Percentiles rank a stretch among this genome's conserved stretches.
Conservation (phyloP, 2,329 filamentous ascomycete genomes). For the Ceratocystis ficicola region DNA sequence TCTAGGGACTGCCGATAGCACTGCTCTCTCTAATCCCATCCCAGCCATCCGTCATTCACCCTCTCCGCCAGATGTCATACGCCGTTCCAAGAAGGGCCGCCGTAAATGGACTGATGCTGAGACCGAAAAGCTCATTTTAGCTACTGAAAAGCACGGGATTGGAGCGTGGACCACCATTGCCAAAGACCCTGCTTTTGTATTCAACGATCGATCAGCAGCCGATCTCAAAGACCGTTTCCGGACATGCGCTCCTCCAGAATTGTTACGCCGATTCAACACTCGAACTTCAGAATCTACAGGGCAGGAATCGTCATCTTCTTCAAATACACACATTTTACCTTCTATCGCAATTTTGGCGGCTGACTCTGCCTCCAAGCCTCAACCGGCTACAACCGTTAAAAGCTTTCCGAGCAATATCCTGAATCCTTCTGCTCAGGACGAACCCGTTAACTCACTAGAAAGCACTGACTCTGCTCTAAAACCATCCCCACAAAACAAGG, state of each 20-base stretch:
- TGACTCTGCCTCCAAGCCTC: not conserved
- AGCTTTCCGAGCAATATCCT: constrained; percentile 16
- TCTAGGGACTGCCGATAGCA: not conserved
- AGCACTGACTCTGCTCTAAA: constrained; percentile 2
- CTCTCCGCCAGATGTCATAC: constrained; percentile 29
- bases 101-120: constrained; percentile 55
- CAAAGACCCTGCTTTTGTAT: constrained; percentile 47
- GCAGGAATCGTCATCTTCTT: not conserved
- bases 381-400: not conserved
- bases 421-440: constrained; percentile 19
- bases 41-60: not conserved
- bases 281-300: not conserved
- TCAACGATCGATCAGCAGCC: constrained; percentile 49
- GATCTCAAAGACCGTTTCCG: constrained; percentile 56
- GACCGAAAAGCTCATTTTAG: constrained; percentile 49
- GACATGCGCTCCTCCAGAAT: constrained; percentile 52
- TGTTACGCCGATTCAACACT: constrained; percentile 28
- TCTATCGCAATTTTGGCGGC: not conserved
- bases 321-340: not conserved
- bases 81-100: constrained; percentile 45
- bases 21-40: not conserved
- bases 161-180: constrained; percentile 55
- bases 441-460: not conserved
- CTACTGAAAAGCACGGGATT: constrained; percentile 50
- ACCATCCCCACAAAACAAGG: constrained; percentile 10